Conservation (phyloP, 176 grass and related monocot genomes). For the Secale cereale region DNA sequence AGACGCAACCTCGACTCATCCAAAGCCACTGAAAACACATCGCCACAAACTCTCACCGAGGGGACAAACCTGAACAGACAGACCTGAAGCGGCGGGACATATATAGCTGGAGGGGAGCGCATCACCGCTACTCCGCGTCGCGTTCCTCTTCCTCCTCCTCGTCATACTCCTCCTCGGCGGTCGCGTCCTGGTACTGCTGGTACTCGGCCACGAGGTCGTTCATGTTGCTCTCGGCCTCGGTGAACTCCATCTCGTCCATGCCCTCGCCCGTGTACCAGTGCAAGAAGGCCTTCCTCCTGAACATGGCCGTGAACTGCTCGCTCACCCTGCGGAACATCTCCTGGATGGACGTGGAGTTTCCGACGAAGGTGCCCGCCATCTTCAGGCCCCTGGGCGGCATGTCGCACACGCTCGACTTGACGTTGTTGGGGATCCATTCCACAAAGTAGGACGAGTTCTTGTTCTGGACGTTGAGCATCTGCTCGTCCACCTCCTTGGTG, state of each 20-base stretch:
- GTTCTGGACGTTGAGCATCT: conserved; percentile 90
- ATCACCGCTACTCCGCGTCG: background rate
- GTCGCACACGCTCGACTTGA: conserved; percentile 82
- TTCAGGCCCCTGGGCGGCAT: conserved; percentile 69
- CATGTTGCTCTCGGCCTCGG: conserved; percentile 95
- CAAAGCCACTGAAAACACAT: conserved; percentile 26
- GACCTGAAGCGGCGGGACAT: no score
- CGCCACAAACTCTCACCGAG: conserved; percentile 18
- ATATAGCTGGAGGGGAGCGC: background rate
- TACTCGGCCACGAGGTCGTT: conserved; percentile 82
- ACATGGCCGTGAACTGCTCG: conserved; percentile 90
- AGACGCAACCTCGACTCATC: background rate
- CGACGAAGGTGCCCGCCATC: conserved; percentile 69
- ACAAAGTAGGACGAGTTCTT: conserved; percentile 95
- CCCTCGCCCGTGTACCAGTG: conserved; percentile 91
- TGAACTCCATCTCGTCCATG: conserved; percentile 98
- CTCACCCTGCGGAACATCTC: conserved; percentile 87
- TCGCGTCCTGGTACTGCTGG: conserved; percentile 96
- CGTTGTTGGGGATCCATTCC: conserved; percentile 88
- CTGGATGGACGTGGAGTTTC: conserved; percentile 91
- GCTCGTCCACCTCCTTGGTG: conserved; percentile 96
- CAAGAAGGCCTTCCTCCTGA: conserved; percentile 93
- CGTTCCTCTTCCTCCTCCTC: conserved; percentile 60
- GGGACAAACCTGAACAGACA: background rate
- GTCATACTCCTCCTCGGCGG: conserved; percentile 77